Evolutionary conservation across 192 early-diverging fungal genomes (phyloP), one percentile per base, ranked within the genome.

Genomic region (Geranomyces michiganensis): DNA sequence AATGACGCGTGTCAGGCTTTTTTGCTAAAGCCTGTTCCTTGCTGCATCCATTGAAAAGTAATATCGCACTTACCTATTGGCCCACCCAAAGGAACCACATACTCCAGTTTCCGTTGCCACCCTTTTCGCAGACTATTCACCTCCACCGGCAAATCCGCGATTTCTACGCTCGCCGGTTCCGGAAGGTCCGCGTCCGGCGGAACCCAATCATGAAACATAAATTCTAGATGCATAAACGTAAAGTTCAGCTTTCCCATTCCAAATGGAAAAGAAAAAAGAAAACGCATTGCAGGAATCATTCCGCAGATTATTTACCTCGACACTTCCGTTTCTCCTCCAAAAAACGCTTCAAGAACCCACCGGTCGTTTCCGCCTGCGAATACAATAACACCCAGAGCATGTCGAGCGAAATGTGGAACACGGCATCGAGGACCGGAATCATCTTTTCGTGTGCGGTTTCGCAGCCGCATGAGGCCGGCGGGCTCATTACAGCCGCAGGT

Each of bases 341-440:
- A 47, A 70, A 70, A n/a, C 44, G 17, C 21, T 44, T 19, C 19
- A 70, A 61, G 61, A 70, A 56, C 19, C 58, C 58, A 30, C 44
- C 56, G 9, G 21, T 61, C 31, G 33, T 61, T 17, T 32, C 5
- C 14, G 21, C 14, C 60, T 67, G 60, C 64, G 55, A 31, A 59
- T 67, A 73, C 31, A 73, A 27, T 1, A 73, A 22, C 22, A 17
- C 12, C 72, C 72, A 73, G 14, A 73, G 44, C 41, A n/a, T 21
- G 0, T 36, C 12, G 6, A 73, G 27, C 27, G 72, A 47, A 10
- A 48, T 31, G 3, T n/a, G 3, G 41, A 76, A 76, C 5, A 47
- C 75, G 7, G 67, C 53, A 0, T 64, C 67, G 6, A 73, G 47
- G 21, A 79, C 47, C 6, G 47, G 63, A 41, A 60, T 79, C 56